phyloP scores from a whole-genome alignment of 345 rosid genomes.

The Raphanus raphanistrum region DNA sequence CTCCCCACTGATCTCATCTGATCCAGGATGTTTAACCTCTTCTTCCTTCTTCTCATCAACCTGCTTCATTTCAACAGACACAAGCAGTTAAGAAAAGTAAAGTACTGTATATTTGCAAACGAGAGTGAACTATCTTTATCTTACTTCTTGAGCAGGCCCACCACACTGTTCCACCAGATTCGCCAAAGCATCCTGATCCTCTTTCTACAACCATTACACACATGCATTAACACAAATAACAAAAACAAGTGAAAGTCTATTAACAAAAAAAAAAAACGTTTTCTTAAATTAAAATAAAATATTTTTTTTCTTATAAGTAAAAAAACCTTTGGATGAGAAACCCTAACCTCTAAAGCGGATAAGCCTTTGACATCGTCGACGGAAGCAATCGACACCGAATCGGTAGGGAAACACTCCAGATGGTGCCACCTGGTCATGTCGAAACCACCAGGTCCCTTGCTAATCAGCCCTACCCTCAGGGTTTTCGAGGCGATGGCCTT shows the following conservation, averaged over 20 bases:
- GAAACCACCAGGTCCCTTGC: slow-evolving; percentile 63
- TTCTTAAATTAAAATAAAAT: too few species aligned
- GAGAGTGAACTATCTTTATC: background rate
- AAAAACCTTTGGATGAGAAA: too few species aligned
- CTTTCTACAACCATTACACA: slow-evolving; percentile 19
- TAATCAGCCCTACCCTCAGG: slow-evolving; percentile 59
- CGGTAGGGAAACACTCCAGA: slow-evolving; percentile 55
- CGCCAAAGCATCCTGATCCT: slow-evolving; percentile 39
- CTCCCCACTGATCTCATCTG: slow-evolving; percentile 14
- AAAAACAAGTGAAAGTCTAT: background rate
- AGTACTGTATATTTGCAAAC: background rate
- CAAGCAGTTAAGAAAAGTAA: background rate
- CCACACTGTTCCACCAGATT: slow-evolving; percentile 32
- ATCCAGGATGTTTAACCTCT: background rate
- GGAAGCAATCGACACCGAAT: slow-evolving; percentile 42
- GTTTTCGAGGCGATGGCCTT: slow-evolving; percentile 50
- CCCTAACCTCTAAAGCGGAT: slow-evolving; percentile 48
- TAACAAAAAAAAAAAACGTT: background rate
- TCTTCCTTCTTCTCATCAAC: slow-evolving; percentile 3
- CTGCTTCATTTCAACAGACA: slow-evolving; percentile 6
- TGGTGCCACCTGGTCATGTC: slow-evolving; percentile 87
- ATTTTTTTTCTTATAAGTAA: too few species aligned
- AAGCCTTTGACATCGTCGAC: slow-evolving; percentile 57
- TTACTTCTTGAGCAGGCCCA: slow-evolving; percentile 33
- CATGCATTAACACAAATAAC: background rate